Base-by-base conservation (phyloP, 768 basidiomycete species). In the Suillus subluteus region DNA sequence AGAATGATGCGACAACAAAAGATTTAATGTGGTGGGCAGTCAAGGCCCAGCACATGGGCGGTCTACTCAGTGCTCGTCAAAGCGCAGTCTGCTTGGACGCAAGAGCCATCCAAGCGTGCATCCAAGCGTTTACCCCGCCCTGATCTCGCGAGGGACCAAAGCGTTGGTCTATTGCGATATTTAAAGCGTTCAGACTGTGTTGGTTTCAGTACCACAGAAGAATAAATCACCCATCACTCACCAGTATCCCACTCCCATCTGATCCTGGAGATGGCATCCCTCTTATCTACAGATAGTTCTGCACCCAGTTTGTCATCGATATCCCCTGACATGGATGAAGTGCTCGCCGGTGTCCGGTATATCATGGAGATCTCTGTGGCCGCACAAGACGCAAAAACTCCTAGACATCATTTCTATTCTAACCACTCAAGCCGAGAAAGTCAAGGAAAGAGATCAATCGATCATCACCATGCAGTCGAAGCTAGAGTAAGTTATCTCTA, bases 391-490 rank as follows among this genome's bases (percentile, higher is more conserved):
- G 6, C 3, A 30, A 61, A n/a, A 43, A 6, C 18, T 61, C 41
- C 18, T 30, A 18, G 26, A 43, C 18, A 43, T 43, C 26, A 4
- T 43, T 13, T 12, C 41, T 21, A 43, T 21, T 12, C 26, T 61
- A 12, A 1, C 26, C 18, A 16, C 26, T 32, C 59, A 61, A 61
- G 41, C 18, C 12, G 18, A 30, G 12, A 18, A 61, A 41, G 13
- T 21, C 18, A 21, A 21, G 30, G 18, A 43, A 32, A 43, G 59
- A 43, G 59, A 61, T 43, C 41, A 44, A 32, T 61, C 41, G 11
- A 61, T 61, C 26, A 32, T 32, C 18, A 43, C 8, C 1, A 43
- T 61, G 41, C 59, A 61, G 59, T 43, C 59, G 41, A 61, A 61
- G 26, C 18, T 61, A 43, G 59, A 43, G 59, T 61, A 13, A 61